Evolutionary conservation across 2,329 filamentous ascomycete genomes (phyloP), one percentile per base, ranked within the genome.

Genomic region (Pseudogymnoascus sp.): DNA sequence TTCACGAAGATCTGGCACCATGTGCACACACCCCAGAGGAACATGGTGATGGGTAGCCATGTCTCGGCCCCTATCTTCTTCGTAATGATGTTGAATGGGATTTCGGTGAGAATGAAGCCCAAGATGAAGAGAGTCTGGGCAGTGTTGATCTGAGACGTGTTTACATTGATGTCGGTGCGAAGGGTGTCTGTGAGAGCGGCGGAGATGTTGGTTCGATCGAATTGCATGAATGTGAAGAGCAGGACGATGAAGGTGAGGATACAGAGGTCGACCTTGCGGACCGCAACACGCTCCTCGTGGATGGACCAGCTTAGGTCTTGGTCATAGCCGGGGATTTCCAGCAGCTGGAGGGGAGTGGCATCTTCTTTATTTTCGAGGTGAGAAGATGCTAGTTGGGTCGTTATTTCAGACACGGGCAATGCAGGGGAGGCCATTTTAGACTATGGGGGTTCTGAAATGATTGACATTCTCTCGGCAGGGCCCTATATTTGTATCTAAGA

Each of bases 351-450:
- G 23, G 16, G 21, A 52, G 11, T 31, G 18, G 16, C 45, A 49
- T 52, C 40, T 18, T 52, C 18, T 2, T n/a, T 31, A 25, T 45
- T 61, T 41, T 45, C 45, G 5, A 28, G 18, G 4, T 28, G 38
- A 4, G 45, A 28, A 3, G 45, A 31, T 8, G 23, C 43, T 6
- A 40, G 6, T 16, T 75, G 75, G 0, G 71, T 75, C 14, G 73
- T 75, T 71, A 75, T 76, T 6, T 72, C 69, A 21, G 75, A 63
- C 1, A 73, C 74, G 0, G 73, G 74, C 16, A 76, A 64, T 5
- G 73, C 73, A 58, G 75, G 74, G 31, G 66, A 66, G 41, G 69
- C 62, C 45, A 52, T 52, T 16, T 31, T 16, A 18, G 7, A 31
- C 6, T 52, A 23, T 8, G 8, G 18, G 38, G 18, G 38, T 16